phyloP scores from a whole-genome alignment of 306 rosid genomes.

The Inga laurina region DNA sequence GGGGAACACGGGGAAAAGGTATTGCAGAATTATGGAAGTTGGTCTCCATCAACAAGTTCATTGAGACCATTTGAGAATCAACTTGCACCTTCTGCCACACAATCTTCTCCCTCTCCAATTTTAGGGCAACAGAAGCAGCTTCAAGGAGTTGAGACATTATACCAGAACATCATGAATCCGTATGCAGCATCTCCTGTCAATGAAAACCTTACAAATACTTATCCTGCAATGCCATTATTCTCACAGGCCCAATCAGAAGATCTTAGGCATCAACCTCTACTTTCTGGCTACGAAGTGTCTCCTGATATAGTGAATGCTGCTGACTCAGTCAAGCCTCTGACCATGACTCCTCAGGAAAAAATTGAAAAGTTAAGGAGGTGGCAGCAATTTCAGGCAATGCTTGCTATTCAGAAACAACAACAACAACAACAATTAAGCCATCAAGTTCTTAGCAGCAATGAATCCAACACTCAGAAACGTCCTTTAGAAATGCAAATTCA shows the following conservation, averaged over 20 bases:
- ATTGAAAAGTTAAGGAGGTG: slow-evolving; percentile 91
- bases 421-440: slow-evolving; percentile 67
- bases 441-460: slow-evolving; percentile 52
- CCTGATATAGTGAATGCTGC: slow-evolving; percentile 35
- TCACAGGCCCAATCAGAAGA: slow-evolving; percentile 60
- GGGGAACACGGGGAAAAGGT: slow-evolving; percentile 48
- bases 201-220: slow-evolving; percentile 56
- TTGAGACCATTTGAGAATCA: slow-evolving; percentile 61
- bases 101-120: slow-evolving; percentile 59
- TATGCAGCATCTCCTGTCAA: slow-evolving; percentile 46
- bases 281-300: slow-evolving; percentile 53
- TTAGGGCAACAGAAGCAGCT: slow-evolving; percentile 50
- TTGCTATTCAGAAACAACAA: slow-evolving; percentile 88
- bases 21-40: slow-evolving; percentile 53
- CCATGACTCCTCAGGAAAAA: slow-evolving; percentile 96
- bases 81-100: slow-evolving; percentile 44
- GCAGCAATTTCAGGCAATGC: slow-evolving; percentile 94
- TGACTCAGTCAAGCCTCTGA: slow-evolving; percentile 52
- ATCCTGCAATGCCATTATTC: slow-evolving; percentile 60
- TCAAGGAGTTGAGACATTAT: slow-evolving; percentile 55
- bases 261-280: slow-evolving; percentile 45
- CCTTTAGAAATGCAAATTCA: slow-evolving; percentile 54
- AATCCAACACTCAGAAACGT: slow-evolving; percentile 43
- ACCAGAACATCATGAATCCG: slow-evolving; percentile 59
- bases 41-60: slow-evolving; percentile 56